Evolutionary conservation across 768 basidiomycete genomes (phyloP), one percentile per base, ranked within the genome.

Genomic region (Chalciporus sphaerocephalus): DNA sequence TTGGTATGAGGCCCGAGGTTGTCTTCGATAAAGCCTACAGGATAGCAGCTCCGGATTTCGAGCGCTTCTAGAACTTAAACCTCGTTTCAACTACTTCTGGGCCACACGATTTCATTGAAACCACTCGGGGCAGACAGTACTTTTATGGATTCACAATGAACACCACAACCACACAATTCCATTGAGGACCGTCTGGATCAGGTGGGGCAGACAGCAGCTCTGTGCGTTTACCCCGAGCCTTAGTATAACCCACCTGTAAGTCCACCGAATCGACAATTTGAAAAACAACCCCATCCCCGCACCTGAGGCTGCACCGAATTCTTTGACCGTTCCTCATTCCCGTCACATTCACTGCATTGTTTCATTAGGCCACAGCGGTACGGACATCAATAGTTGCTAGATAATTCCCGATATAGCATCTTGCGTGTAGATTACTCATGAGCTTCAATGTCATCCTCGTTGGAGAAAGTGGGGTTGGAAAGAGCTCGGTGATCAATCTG

Each of bases 371-470:
- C 4, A 13, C 38, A 24, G 27, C 10, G 44, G 56, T 57, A 46
- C 11, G 57, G 43, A 13, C 37, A 8, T 33, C 40, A 25, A 28
- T 20, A 48, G 17, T 16, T 7, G 25, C 24, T 37, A 20, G 57
- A 59, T 59, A 44, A 13, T n/a, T 7, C 5, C 33, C 41, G 53
- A 59, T 57, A 54, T 58, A 16, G 59, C n/a, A n/a, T n/a, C n/a
- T 15, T 21, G 13, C 13, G 18, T 15, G 25, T 42, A 58, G 56
- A 42, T n/a, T 35, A 42, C n/a, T 10, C 51, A 58, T 60, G 57
- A 42, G 47, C 33, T 39, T 61, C 42, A 75, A 74, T 46, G 57
- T 74, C 42, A 61, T 75, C 32, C 30, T 75, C 2, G 74, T 75
- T 43, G 74, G 74, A 6, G 72, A 74, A 52, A 67, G 67, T 0